A percentile compares a stretch with the other conserved stretches of the same genome.
phyloP scores from a whole-genome alignment of 768 basidiomycete genomes.

The Hypholoma fasciculare region DNA sequence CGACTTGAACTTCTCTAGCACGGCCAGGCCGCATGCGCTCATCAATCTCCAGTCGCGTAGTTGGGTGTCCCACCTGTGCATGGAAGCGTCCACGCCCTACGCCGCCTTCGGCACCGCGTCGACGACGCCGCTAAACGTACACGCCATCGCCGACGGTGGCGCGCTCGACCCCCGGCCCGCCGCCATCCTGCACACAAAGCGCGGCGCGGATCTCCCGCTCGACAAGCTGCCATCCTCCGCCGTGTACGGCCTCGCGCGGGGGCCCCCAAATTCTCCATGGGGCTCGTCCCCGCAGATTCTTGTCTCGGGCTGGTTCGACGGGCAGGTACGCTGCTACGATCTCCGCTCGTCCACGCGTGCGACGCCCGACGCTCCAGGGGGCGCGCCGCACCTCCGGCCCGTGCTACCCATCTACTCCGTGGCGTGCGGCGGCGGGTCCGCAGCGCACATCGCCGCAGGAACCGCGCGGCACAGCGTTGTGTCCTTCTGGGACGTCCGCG shows the following conservation, averaged over 20 bases:
- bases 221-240: conserved; percentile 42
- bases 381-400: conserved; percentile 46
- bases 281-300: conserved; percentile 71
- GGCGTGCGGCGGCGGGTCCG: conserved; percentile 70
- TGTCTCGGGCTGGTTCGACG: conserved; percentile 84
- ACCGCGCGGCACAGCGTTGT: conserved; percentile 76
- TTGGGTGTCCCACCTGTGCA: conserved; percentile 64
- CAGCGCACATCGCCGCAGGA: conserved; percentile 71
- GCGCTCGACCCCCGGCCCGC: conserved; percentile 46
- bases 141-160: conserved; percentile 47
- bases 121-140: conserved; percentile 54
- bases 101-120: conserved; percentile 72
- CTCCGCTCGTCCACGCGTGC: conserved; percentile 50
- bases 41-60: conserved; percentile 52
- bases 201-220: conserved; percentile 18
- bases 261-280: conserved; percentile 64
- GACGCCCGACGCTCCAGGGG: conserved; percentile 9
- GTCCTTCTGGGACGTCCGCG: conserved; percentile 81
- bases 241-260: conserved; percentile 70
- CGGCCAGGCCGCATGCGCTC: conserved; percentile 10
- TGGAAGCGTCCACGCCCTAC: conserved; percentile 52
- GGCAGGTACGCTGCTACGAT: conserved; percentile 72
- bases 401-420: conserved; percentile 76
- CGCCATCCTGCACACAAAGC: conserved; percentile 44
- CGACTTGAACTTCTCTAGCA: background rate